Percentiles rank a stretch among this genome's conserved stretches.
Conservation (phyloP, 345 rosid genomes). For the Pugionium dolabratum region DNA sequence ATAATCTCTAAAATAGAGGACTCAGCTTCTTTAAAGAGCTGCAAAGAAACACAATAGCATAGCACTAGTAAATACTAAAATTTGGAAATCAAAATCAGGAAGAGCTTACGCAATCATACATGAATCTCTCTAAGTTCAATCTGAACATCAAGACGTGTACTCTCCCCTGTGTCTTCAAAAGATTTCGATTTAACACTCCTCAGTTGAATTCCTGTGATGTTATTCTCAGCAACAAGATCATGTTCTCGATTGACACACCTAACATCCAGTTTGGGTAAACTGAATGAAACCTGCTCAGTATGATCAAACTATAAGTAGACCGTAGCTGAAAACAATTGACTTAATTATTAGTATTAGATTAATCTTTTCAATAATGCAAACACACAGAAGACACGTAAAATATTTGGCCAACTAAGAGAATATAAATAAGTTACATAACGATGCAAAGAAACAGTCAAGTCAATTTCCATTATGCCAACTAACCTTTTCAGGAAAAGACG, state of each 20-base stretch:
- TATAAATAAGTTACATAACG: background rate
- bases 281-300: constrained; percentile 64
- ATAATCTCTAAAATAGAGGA: constrained; percentile 81
- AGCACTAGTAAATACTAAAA: constrained; percentile 24
- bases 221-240: constrained; percentile 65
- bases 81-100: constrained; percentile 25
- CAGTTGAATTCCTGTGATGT: constrained; percentile 80
- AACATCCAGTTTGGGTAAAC: constrained; percentile 77
- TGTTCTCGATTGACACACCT: constrained; percentile 72
- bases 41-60: constrained; percentile 46
- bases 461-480: constrained; percentile 37
- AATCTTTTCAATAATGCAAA: constrained; percentile 11
- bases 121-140: constrained; percentile 93
- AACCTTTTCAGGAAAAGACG: constrained; percentile 87
- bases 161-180: constrained; percentile 87
- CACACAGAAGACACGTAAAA: constrained; percentile 4
- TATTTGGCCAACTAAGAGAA: constrained; percentile 4
- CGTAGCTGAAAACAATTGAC: background rate
- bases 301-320: constrained; percentile 14
- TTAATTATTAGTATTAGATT: background rate
- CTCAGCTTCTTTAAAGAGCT: constrained; percentile 81
- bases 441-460: background rate
- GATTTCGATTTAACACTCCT: constrained; percentile 67
- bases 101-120: constrained; percentile 53
- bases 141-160: constrained; percentile 86